Percentiles rank a stretch among this genome's conserved stretches.
Conservation (phyloP, 495 filamentous ascomycete genomes). For the Delitschia confertaspora region DNA sequence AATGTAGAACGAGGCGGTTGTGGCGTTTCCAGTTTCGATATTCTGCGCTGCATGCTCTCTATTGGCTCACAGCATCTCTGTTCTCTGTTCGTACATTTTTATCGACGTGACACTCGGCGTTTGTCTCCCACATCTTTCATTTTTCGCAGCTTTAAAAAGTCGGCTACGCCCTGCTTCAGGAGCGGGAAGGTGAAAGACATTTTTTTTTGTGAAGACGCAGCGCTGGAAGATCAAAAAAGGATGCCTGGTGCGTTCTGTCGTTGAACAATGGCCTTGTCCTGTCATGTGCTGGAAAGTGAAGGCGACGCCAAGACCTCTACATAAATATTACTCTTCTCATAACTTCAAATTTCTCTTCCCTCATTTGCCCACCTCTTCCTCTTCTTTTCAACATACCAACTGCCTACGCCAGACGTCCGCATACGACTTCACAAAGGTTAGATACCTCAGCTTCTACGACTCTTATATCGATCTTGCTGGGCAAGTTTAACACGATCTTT, state of each 20-base stretch:
- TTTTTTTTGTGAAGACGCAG: slow-evolving; percentile 2
- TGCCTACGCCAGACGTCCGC: not conserved
- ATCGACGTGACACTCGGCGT: slow-evolving; percentile 3
- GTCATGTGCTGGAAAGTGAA: slow-evolving; percentile 2
- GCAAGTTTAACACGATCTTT: slow-evolving; percentile 1
- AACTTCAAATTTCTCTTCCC: slow-evolving; percentile 6
- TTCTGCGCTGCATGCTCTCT: slow-evolving; percentile 1
- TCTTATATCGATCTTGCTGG: not conserved
- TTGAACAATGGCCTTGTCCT: slow-evolving; percentile 17
- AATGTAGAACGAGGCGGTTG: slow-evolving; percentile 7
- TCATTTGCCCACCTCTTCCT: not conserved
- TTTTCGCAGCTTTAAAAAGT: slow-evolving; percentile 19
- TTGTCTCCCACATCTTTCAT: slow-evolving; percentile 20
- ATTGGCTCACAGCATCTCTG: slow-evolving; percentile 16
- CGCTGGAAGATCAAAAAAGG: slow-evolving; percentile 15
- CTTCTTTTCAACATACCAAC: not conserved
- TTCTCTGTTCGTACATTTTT: slow-evolving; percentile 2
- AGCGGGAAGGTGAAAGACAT: not conserved
- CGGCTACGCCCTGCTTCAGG: not conserved
- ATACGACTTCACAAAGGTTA: not conserved
- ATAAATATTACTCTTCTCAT: not conserved
- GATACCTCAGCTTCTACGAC: not conserved
- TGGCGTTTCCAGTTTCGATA: slow-evolving; percentile 23
- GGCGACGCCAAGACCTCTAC: slow-evolving; percentile 4
- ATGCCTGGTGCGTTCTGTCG: not conserved